These are phyloP conservation scores for Ceratorhiza oryzae-sativae DNA, from an alignment of 1,284 basidiomycete species.

Conservation along the genomic window DNA sequence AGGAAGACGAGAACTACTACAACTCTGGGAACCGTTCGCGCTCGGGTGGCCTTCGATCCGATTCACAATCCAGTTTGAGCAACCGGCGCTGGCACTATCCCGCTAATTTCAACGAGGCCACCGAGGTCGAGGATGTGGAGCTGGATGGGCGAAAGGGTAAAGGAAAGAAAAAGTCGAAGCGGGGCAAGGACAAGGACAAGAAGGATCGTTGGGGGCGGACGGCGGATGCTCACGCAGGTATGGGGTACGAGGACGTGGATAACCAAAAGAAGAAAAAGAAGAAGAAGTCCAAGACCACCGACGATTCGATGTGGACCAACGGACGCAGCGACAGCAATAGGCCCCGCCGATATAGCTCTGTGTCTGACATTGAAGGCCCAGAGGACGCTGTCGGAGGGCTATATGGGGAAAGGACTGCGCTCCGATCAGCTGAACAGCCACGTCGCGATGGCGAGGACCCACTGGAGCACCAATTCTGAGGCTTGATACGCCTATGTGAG, in stretches of 20 bases:
- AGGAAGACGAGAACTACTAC: conserved; percentile 77
- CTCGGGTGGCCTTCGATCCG: conserved; percentile 48
- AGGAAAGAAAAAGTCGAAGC: conserved; percentile 58
- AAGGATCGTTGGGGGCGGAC: conserved; percentile 85
- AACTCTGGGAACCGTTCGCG: conserved; percentile 52
- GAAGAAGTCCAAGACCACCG: conserved; percentile 57
- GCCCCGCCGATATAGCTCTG: conserved; percentile 59
- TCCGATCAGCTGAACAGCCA: conserved; percentile 24
- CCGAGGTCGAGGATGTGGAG: conserved; percentile 53
- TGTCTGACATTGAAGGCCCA: conserved; percentile 59
- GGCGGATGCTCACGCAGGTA: conserved; percentile 74
- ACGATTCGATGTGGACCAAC: conserved; percentile 47
- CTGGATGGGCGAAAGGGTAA: conserved; percentile 51
- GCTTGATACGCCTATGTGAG: not conserved
- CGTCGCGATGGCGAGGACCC: conserved; percentile 51
- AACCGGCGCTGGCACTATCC: conserved; percentile 79
- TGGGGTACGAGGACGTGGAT: conserved; percentile 37
- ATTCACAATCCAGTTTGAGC: conserved; percentile 48
- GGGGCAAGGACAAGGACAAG: conserved; percentile 56
- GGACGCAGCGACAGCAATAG: conserved; percentile 14
- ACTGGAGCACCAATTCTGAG: conserved; percentile 60
- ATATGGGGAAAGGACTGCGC: conserved; percentile 56
- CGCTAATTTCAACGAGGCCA: conserved; percentile 75
- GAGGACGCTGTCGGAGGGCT: conserved; percentile 73
- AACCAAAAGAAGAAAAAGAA: conserved; percentile 60